phyloP scores from a whole-genome alignment of 257 asterid species.

The Jaltomata sinuosa region DNA sequence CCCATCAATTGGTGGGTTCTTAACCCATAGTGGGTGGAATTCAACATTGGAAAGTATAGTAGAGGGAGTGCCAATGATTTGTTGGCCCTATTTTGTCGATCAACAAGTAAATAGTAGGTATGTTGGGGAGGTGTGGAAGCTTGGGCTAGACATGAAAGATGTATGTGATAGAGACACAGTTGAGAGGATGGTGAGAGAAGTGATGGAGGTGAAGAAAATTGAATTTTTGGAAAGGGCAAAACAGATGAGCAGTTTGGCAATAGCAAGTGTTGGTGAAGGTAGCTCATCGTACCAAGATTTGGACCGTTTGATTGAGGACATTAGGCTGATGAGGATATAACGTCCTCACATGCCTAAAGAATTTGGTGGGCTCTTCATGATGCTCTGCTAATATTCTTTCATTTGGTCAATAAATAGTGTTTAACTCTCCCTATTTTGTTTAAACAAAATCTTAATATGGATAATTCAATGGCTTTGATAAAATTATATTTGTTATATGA shows the following conservation, averaged over 20 bases:
- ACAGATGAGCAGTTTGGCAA: background rate
- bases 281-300: slow-evolving; percentile 3
- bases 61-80: slow-evolving; percentile 28
- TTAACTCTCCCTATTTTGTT: background rate
- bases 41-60: slow-evolving; percentile 20
- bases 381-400: background rate
- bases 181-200: background rate
- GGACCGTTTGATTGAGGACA: slow-evolving; percentile 2
- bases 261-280: background rate
- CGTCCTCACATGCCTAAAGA: background rate
- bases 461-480: background rate
- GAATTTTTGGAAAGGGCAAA: background rate
- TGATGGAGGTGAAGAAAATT: slow-evolving; percentile 2
- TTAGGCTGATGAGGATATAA: background rate
- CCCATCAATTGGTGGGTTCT: slow-evolving; percentile 6
- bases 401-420: background rate
- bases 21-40: slow-evolving; percentile 13
- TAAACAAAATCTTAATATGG: background rate
- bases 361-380: background rate
- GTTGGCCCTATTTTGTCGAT: slow-evolving; percentile 7
- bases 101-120: slow-evolving; percentile 10
- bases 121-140: slow-evolving; percentile 9
- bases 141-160: slow-evolving; percentile 17
- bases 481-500: background rate
- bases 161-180: slow-evolving; percentile 4